phyloP scores from a whole-genome alignment of 306 rosid species.

The Oemleria cerasiformis region DNA sequence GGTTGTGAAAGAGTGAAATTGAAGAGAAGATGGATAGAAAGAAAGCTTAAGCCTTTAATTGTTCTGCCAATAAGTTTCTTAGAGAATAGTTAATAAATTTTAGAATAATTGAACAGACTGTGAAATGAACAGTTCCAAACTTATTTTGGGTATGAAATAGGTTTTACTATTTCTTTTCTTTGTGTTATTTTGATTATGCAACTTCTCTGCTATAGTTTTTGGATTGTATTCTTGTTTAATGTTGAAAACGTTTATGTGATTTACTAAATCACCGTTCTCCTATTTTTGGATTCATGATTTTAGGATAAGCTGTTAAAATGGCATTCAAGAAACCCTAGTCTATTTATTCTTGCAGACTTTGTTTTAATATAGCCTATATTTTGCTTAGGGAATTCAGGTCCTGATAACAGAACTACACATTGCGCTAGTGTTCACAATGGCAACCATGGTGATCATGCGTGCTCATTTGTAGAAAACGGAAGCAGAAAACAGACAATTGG shows the following conservation, averaged over 20 bases:
- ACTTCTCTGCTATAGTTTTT: not conserved
- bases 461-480: conserved; percentile 31
- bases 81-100: not conserved
- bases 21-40: not conserved
- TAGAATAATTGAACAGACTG: too few species aligned
- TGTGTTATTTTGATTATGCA: not conserved
- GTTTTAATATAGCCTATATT: conserved; percentile 3
- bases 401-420: conserved; percentile 33
- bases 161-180: not conserved
- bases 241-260: not conserved
- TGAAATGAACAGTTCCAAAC: not conserved
- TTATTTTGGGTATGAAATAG: not conserved
- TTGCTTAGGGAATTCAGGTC: conserved; percentile 37
- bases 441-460: conserved; percentile 21
- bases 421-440: conserved; percentile 27
- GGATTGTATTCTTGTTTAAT: not conserved
- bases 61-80: not conserved
- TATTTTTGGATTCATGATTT: not conserved
- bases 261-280: not conserved
- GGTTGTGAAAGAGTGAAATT: not conserved
- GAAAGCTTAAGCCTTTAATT: conserved; percentile 1
- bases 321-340: not conserved
- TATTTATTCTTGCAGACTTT: not conserved
- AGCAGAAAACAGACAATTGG: conserved; percentile 34
- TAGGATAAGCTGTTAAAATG: not conserved